Percentiles rank a stretch among this genome's conserved stretches.
phyloP scores from a whole-genome alignment of 305 asterid species.

The Striga hermonthica region DNA sequence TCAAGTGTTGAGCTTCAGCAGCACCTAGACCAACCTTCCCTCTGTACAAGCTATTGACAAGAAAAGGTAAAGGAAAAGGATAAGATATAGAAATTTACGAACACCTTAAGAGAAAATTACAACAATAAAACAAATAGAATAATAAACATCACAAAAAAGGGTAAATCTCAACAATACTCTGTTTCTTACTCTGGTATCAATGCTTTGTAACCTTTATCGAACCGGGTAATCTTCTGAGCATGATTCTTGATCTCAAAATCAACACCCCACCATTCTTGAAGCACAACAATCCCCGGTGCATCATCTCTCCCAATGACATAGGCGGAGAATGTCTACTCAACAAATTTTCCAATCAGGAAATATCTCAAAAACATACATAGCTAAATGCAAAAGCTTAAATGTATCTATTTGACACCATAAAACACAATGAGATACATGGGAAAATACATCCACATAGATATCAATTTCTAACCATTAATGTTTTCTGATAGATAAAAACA shows the following conservation, averaged over 20 bases:
- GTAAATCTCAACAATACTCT: constrained; percentile 13
- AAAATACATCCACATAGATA: neutral
- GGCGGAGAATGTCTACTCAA: constrained; percentile 72
- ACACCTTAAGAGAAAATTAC: neutral
- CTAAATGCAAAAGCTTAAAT: neutral
- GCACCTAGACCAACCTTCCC: constrained; percentile 94
- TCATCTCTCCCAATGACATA: constrained; percentile 85
- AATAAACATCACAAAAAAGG: neutral
- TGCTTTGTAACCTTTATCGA: constrained; percentile 75
- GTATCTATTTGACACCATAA: too few relatives aligned
- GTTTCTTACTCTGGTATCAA: constrained; percentile 87
- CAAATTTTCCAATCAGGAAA: constrained; percentile 9
- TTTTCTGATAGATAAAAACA: neutral
- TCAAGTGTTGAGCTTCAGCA: constrained; percentile 96
- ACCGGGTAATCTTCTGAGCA: constrained; percentile 75
- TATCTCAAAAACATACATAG: neutral
- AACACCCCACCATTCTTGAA: constrained; percentile 99
- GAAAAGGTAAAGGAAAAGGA: constrained; percentile 16
- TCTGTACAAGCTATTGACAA: constrained; percentile 62
- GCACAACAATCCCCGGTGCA: constrained; percentile 93
- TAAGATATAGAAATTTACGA: constrained; percentile 6
- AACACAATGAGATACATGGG: neutral
- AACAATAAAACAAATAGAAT: neutral
- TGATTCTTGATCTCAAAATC: constrained; percentile 96
- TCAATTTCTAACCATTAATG: neutral